These are phyloP conservation scores for Rhypophila decipiens DNA, from an alignment of 495 filamentous ascomycete genomes.

Conservation along the genomic window DNA sequence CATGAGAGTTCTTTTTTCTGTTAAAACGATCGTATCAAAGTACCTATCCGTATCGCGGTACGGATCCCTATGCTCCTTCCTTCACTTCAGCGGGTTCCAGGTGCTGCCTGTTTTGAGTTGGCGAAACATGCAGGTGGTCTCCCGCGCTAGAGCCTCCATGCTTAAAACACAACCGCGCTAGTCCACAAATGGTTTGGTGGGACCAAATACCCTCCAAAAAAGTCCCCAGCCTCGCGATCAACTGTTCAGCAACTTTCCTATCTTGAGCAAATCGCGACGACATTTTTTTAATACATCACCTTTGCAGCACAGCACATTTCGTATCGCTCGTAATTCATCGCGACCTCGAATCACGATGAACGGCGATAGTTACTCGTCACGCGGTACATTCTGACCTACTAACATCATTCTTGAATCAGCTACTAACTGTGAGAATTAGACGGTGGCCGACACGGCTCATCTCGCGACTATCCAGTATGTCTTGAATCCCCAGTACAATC, in stretches of 20 bases:
- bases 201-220: constrained; percentile 19
- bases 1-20: too few species aligned
- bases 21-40: too few species aligned
- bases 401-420: constrained; percentile 10
- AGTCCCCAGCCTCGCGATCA: constrained; percentile 34
- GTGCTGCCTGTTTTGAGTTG: too few species aligned
- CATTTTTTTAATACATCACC: not conserved
- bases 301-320: constrained; percentile 5
- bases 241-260: constrained; percentile 5
- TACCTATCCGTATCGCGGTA: too few species aligned
- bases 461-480: constrained; percentile 68
- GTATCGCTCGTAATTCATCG: constrained; percentile 5
- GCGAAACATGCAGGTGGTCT: too few species aligned
- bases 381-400: constrained; percentile 49
- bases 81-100: too few species aligned
- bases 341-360: constrained; percentile 58
- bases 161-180: constrained; percentile 13
- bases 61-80: too few species aligned
- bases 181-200: constrained; percentile 9
- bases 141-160: too few species aligned
- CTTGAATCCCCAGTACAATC: not conserved
- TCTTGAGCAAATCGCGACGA: not conserved
- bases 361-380: constrained; percentile 77
- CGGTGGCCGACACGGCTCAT: constrained; percentile 57
- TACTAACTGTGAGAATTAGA: constrained; percentile 36